Evolutionary conservation across 148 eudicot genomes (phyloP).

Genomic region (Vaccinium macrocarpon): DNA sequence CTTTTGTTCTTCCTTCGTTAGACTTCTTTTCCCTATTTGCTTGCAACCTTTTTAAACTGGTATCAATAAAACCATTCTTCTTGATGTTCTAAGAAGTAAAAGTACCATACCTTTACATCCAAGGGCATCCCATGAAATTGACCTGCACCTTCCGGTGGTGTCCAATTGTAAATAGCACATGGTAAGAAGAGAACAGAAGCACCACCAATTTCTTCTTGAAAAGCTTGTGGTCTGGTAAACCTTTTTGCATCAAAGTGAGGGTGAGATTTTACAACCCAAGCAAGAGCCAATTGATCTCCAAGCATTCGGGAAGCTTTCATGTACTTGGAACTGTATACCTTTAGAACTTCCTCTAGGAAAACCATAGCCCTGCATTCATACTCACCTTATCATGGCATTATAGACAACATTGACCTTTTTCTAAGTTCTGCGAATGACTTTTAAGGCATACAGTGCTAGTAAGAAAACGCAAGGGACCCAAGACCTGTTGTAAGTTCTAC

Average conservation of each 20-base stretch:
- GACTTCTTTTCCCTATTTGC: not conserved
- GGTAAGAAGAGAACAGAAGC: conserved; percentile 79
- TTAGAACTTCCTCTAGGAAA: conserved; percentile 67
- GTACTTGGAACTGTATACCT: conserved; percentile 62
- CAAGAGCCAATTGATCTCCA: conserved; percentile 92
- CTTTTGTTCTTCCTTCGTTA: not conserved
- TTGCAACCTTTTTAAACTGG: not conserved
- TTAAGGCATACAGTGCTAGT: not conserved
- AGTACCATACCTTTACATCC: conserved; percentile 76
- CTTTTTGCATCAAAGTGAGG: conserved; percentile 57
- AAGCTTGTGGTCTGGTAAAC: conserved; percentile 58
- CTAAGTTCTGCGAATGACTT: not conserved
- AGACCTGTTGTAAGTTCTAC: not conserved
- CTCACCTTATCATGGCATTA: not conserved
- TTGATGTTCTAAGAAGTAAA: not conserved
- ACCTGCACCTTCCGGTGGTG: conserved; percentile 98
- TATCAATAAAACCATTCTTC: not conserved
- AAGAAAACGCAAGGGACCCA: not conserved
- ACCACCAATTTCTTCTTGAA: conserved; percentile 53
- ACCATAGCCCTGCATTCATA: conserved; percentile 59
- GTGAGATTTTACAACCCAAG: conserved; percentile 81
- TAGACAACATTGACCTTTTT: not conserved
- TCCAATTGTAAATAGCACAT: conserved; percentile 88
- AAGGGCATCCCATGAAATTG: conserved; percentile 98
- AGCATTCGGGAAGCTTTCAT: conserved; percentile 97